Base-by-base conservation (phyloP, 176 grass and related monocot genomes). In the Cenchrus purpureus region DNA sequence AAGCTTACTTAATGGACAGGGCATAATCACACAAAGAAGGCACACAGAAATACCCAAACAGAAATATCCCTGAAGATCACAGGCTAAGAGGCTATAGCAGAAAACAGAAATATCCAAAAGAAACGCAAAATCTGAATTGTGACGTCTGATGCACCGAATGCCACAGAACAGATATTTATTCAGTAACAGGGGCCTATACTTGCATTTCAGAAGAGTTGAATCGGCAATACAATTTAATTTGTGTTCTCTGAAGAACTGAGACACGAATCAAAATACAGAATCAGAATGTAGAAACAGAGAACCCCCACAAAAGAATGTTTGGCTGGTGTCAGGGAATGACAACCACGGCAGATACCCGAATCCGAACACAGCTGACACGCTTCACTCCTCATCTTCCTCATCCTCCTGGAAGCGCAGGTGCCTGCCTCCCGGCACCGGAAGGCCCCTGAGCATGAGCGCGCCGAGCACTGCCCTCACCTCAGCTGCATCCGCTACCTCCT, bases 341-440 rank as follows among this genome's bases (percentile, higher is more conserved):
- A 85, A 76, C 81, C 86, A 77, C 20, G 68, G 34, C 50, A 77
- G 54, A 82, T 65, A 50, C 15, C 76, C 40, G 19, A 74, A 64
- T 62, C 63, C 5, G 20, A 72, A 50, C 28, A 75, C 17, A n/a
- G 53, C 8, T 63, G 54, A 51, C 5, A 15, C 2, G 59, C 22
- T 46, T 48, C 80, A 87, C 12, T 92, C 78, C 40, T 85, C 88
- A 20, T 91, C 91, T 14, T 95, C 91, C 10, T 87, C 84, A 6
- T 84, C 84, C 68, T 93, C 94, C 4, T 90, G 78, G 87, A 97
- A 97, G 70, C 82, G 89, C 48, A 97, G 87, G 86, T 92, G 91
- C 87, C 93, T 94, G 79, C 91, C 94, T 84, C 91, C 71, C 25
- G 87, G 91, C 74, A 88, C 87, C 12, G 91, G 89, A 70, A 94